These are phyloP conservation scores for Pyrenophora teres DNA, from an alignment of 2,329 filamentous ascomycete species.

Conservation along the genomic window DNA sequence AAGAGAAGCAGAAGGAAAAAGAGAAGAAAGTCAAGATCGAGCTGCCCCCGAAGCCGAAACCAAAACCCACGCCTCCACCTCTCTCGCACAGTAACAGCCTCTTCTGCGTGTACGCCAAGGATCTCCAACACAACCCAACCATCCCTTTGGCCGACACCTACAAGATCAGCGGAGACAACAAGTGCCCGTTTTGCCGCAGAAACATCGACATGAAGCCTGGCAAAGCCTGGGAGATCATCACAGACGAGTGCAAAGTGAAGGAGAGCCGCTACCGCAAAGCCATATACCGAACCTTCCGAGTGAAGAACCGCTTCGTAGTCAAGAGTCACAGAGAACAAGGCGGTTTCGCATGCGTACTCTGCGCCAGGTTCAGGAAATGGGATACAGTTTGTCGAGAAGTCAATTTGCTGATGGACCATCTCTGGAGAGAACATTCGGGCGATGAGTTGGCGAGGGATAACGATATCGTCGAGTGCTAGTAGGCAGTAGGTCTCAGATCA, in stretches of 20 bases:
- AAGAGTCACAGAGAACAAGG: slow-evolving; percentile 39
- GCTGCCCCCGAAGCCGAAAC: slow-evolving; percentile 5
- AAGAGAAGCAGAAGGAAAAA: too few relatives aligned
- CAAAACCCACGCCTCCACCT: slow-evolving; percentile 2
- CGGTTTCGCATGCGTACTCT: slow-evolving; percentile 40
- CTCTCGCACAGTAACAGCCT: slow-evolving; percentile 16
- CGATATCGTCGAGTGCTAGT: slow-evolving; percentile 29
- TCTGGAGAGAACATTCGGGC: slow-evolving; percentile 40
- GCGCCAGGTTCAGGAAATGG: slow-evolving; percentile 26
- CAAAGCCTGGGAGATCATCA: slow-evolving; percentile 40
- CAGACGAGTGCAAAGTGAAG: slow-evolving; percentile 11
- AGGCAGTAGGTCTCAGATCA: not conserved
- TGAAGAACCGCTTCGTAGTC: slow-evolving; percentile 38
- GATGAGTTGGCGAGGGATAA: slow-evolving; percentile 35
- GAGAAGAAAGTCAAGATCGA: slow-evolving; percentile 7
- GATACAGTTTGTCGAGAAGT: slow-evolving; percentile 37
- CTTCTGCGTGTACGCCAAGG: slow-evolving; percentile 40
- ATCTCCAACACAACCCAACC: slow-evolving; percentile 29
- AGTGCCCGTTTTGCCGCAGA: slow-evolving; percentile 37
- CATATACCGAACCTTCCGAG: slow-evolving; percentile 25
- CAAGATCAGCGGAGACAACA: slow-evolving; percentile 25
- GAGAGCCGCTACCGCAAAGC: not conserved
- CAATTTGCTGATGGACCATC: slow-evolving; percentile 37
- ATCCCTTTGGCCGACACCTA: slow-evolving; percentile 34
- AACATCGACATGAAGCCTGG: slow-evolving; percentile 25